phyloP scores from a whole-genome alignment of 2,329 filamentous ascomycete species.

The Trichoderma semiorbis region DNA sequence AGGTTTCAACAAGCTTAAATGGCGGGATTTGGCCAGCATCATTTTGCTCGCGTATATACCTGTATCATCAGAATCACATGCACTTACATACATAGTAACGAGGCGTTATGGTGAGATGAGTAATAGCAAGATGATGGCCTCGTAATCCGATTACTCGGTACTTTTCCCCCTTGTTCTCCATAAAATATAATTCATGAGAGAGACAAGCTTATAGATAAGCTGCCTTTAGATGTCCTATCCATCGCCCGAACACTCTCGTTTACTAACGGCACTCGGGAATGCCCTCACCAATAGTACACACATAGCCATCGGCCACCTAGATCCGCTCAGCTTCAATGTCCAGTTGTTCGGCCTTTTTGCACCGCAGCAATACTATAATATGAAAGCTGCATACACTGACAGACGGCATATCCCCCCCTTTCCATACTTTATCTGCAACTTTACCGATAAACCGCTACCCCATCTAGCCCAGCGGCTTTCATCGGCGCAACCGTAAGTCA shows the following conservation, averaged over 20 bases:
- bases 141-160: not conserved
- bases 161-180: not conserved
- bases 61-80: not conserved
- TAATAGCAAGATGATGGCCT: not conserved
- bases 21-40: not conserved
- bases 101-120: not conserved
- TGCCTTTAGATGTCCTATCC: not conserved
- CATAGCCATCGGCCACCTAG: not conserved
- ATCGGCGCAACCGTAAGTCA: not conserved
- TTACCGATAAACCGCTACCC: not conserved
- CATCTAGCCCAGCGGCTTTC: constrained; percentile 1
- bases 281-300: not conserved
- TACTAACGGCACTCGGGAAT: not conserved
- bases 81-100: not conserved
- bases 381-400: not conserved
- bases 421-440: not conserved
- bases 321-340: not conserved
- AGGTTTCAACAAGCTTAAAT: not conserved
- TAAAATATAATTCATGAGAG: not conserved
- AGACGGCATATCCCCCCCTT: no score
- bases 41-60: not conserved
- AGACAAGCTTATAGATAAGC: not conserved
- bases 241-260: no score
- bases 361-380: not conserved
- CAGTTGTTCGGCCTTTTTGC: not conserved